Conservation (phyloP, 176 grass and related monocot genomes). For the Phyllostachys edulis region DNA sequence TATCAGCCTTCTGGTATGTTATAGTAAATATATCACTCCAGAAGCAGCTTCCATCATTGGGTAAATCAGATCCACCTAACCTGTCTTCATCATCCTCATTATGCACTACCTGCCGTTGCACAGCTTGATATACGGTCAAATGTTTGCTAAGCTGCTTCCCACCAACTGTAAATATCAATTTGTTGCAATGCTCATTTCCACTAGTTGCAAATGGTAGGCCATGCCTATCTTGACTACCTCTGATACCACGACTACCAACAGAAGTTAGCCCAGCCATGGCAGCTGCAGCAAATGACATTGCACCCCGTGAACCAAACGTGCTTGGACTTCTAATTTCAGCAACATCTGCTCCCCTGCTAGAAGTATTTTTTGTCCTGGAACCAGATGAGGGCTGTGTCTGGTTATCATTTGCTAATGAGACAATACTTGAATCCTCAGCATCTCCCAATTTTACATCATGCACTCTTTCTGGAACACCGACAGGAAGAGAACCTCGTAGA, state of each 20-base stretch:
- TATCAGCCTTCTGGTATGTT: constrained; percentile 89
- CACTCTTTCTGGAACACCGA: constrained; percentile 60
- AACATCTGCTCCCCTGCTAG: constrained; percentile 36
- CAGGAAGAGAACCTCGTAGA: constrained; percentile 65
- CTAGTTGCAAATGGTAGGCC: constrained; percentile 45
- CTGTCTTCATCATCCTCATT: constrained; percentile 71
- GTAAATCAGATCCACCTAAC: constrained; percentile 55
- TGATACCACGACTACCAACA: constrained; percentile 58
- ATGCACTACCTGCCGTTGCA: constrained; percentile 63
- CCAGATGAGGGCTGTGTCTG: constrained; percentile 53
- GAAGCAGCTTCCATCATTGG: constrained; percentile 71
- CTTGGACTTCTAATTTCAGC: constrained; percentile 57
- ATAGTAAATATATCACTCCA: constrained; percentile 88
- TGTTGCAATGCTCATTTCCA: constrained; percentile 50
- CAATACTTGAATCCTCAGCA: constrained; percentile 51
- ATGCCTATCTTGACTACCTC: constrained; percentile 59
- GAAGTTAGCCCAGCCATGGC: constrained; percentile 84
- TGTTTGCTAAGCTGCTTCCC: constrained; percentile 82
- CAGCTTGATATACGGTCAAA: constrained; percentile 85
- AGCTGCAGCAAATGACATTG: constrained; percentile 89
- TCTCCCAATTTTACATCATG: constrained; percentile 85
- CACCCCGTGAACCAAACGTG: constrained; percentile 60
- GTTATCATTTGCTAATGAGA: constrained; percentile 50
- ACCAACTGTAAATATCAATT: constrained; percentile 69
- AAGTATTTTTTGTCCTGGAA: constrained; percentile 48